Base-by-base conservation (phyloP, 805 yeast species). In the Saturnispora besseyi region DNA sequence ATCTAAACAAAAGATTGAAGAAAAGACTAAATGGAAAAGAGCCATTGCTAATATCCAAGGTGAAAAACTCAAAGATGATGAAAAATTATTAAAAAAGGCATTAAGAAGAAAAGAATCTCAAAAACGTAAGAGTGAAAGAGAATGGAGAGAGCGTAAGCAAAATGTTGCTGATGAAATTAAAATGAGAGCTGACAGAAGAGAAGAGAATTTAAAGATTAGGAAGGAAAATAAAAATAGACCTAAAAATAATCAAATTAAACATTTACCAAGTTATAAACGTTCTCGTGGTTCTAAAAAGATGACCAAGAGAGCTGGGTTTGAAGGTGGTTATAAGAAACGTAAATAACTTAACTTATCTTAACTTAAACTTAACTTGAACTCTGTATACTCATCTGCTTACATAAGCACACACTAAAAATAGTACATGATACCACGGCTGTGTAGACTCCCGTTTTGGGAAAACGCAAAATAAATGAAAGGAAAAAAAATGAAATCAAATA, bases 111-210 rank as follows among this genome's bases (percentile, higher is more conserved):
- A 88, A 63, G 91, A 87, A 59, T 80, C 85, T 53, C 76, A 77
- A 62, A 93, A 93, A 73, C 77, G 86, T 61, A 87, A 82, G 71
- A 84, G 95, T 51, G 96, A 88, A 60, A 71, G 79, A 46, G 96
- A 91, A 66, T 93, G 99, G 99, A 77, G 71, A 56, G 97, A 91
- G 46, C 79, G 99, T 57, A 83, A 86, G 63, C 85, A 82, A 58
- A 76, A 76, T 34, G 96, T 93, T 12, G 78, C 79, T 51, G 86
- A 82, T 57, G 81, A 83, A 36, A 82, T 85, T 47, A 75, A 81
- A 44, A 86, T 83, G 15, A 84, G 84, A 60, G 81, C 78, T 55
- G 87, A 88, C 71, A 84, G 93, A 74, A 81, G 98, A 66, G 96
- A 90, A 60, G 96, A 88, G 59, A 93, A 93, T 63, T 73, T 93